Base-by-base conservation (phyloP, 352 stramenopile genomes). In the Phytophthora quininea region DNA sequence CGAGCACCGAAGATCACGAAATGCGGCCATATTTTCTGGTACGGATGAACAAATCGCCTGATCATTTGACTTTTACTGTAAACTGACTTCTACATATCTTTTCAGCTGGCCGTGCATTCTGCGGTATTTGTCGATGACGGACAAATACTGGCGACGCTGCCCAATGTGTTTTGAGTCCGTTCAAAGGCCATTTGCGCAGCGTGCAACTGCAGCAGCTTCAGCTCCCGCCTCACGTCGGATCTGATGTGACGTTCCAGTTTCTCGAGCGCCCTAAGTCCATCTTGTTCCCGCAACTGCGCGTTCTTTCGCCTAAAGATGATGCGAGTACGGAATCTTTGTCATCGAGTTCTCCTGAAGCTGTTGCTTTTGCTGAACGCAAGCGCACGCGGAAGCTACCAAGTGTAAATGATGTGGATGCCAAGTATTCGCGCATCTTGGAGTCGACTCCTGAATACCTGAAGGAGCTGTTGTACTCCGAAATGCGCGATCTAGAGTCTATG, bases 121-220 rank as follows among this genome's bases (percentile, higher is more conserved):
- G 9, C 84, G 83, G 14, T 95, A 95, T 53, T 43, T 95, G 50
- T 95, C 88, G 3, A 69, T 95, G 69, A 90, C 76, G 42, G 88
- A 95, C 55, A 95, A 95, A 67, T 95, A 95, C 73, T 95, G 88
- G 88, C 81, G 85, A 32, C 86, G 88, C 38, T 95, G 88, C 51
- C 88, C 88, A 6, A 95, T 95, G 88, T 95, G 88, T 62, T 95
- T 95, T 57, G 88, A 95, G 55, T 89, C 84, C 19, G 84, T 94
- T 48, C 86, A 95, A 67, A 64, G 83, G 73, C 1, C 86, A 95
- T 31, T 46, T 95, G 47, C 84, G 86, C 42, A 94, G 84, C 64
- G 86, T 93, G 10, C 73, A 80, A 15, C 62, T 95, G 37, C 72
- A 92, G 47, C 71, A 81, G 51, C 62, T 91, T 27, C 73, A 81